These are phyloP conservation scores for Melocanna baccifera DNA, from an alignment of 176 grass and related monocot genomes.

Conservation along the genomic window DNA sequence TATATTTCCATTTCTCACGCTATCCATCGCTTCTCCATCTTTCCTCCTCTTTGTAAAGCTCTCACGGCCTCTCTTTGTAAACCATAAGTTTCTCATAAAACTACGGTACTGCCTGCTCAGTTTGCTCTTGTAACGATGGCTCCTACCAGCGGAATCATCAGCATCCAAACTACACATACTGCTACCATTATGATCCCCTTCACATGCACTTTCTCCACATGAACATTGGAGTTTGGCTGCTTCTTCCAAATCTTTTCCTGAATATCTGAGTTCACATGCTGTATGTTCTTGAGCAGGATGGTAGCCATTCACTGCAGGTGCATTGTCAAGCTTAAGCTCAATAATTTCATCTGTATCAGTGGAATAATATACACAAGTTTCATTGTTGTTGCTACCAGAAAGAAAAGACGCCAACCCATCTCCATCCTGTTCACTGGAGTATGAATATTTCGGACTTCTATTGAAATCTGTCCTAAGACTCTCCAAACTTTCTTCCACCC, in stretches of 20 bases:
- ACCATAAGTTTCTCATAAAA: slow-evolving; percentile 67
- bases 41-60: slow-evolving; percentile 84
- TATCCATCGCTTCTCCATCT: slow-evolving; percentile 64
- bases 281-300: slow-evolving; percentile 26
- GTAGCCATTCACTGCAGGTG: slow-evolving; percentile 42
- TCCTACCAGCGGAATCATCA: slow-evolving; percentile 37
- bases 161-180: slow-evolving; percentile 38
- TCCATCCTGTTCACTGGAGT: slow-evolving; percentile 60
- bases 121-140: slow-evolving; percentile 40
- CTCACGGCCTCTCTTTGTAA: slow-evolving; percentile 44
- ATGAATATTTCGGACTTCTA: slow-evolving; percentile 47
- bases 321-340: slow-evolving; percentile 51
- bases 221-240: slow-evolving; percentile 20
- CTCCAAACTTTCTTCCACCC: slow-evolving; percentile 53
- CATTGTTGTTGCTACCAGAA: slow-evolving; percentile 40
- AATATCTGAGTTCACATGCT: slow-evolving; percentile 37
- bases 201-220: not conserved
- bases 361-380: slow-evolving; percentile 30
- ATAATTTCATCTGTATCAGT: slow-evolving; percentile 55
- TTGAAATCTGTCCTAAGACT: slow-evolving; percentile 35
- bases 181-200: slow-evolving; percentile 16
- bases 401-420: slow-evolving; percentile 75
- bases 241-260: slow-evolving; percentile 40
- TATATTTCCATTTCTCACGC: slow-evolving; percentile 33
- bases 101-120: slow-evolving; percentile 41